phyloP scores from a whole-genome alignment of 2,329 filamentous ascomycete genomes.

The Hortaea sp. region DNA sequence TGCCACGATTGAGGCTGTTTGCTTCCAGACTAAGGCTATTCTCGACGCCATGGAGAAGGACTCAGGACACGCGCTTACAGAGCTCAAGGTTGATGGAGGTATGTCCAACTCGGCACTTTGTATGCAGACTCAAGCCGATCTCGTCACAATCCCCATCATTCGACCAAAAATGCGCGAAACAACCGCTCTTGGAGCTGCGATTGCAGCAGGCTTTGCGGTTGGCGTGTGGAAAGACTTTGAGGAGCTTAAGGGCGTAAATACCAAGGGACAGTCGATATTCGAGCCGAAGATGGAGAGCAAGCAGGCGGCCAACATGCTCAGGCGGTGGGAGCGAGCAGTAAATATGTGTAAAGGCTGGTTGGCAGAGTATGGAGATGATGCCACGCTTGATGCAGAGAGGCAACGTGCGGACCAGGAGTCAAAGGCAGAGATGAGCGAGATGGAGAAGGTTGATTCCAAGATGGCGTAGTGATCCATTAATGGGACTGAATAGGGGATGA shows the following conservation, averaged over 20 bases:
- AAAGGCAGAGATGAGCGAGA: background rate
- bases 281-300: constrained; percentile 49
- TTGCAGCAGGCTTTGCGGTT: constrained; percentile 77
- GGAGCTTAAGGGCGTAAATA: constrained; percentile 65
- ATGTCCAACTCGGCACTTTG: constrained; percentile 81
- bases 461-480: background rate
- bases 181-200: constrained; percentile 77
- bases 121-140: constrained; percentile 85
- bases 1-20: constrained; percentile 81
- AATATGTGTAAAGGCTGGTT: constrained; percentile 70
- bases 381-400: background rate
- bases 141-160: constrained; percentile 73
- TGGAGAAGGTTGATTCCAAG: constrained; percentile 2
- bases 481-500: no score
- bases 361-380: constrained; percentile 23
- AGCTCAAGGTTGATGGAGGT: constrained; percentile 76
- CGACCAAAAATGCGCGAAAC: constrained; percentile 84
- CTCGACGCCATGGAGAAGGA: constrained; percentile 86
- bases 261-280: constrained; percentile 59
- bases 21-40: constrained; percentile 87
- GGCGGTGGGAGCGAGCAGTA: constrained; percentile 66
- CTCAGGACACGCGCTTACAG: constrained; percentile 62
- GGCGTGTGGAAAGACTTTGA: constrained; percentile 67
- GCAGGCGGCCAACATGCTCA: constrained; percentile 54
- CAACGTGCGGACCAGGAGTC: constrained; percentile 1